Evolutionary conservation across 805 yeast species (phyloP).

Genomic region (Candida silvatica): DNA sequence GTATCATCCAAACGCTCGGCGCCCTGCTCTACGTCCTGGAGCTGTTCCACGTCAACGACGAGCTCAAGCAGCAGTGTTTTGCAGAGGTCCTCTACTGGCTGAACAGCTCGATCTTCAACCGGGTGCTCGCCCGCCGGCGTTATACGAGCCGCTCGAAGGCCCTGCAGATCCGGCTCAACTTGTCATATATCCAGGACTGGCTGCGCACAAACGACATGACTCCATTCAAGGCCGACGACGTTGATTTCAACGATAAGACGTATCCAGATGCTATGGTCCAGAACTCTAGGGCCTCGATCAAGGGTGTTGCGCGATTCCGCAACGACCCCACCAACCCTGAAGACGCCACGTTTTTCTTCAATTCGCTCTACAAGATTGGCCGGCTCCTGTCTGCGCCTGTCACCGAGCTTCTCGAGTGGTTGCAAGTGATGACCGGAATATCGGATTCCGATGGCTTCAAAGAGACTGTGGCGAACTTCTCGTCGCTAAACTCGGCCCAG

Average conservation of each 20-base stretch:
- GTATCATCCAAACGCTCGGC: conserved; percentile 77
- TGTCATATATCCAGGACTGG: conserved; percentile 92
- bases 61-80: conserved; percentile 69
- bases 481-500: conserved; percentile 58
- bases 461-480: conserved; percentile 43
- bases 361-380: conserved; percentile 56
- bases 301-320: conserved; percentile 21
- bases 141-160: conserved; percentile 78
- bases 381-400: conserved; percentile 62
- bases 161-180: conserved; percentile 78
- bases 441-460: conserved; percentile 45
- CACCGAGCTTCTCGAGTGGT: conserved; percentile 79
- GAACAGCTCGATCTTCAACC: conserved; percentile 64
- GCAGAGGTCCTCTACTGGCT: conserved; percentile 75
- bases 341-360: conserved; percentile 53
- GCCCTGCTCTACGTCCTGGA: conserved; percentile 82
- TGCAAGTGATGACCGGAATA: conserved; percentile 75
- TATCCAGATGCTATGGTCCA: conserved; percentile 25
- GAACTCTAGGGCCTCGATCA: background rate
- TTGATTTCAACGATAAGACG: conserved; percentile 15
- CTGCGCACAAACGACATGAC: conserved; percentile 57
- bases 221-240: conserved; percentile 26
- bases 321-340: conserved; percentile 29
- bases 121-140: conserved; percentile 56
- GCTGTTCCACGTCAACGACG: conserved; percentile 70